Percentiles rank a stretch among this genome's conserved stretches.
These are phyloP conservation scores for Paramyrothecium sp. DNA, from an alignment of 2,329 filamentous ascomycete genomes.

Conservation along the genomic window DNA sequence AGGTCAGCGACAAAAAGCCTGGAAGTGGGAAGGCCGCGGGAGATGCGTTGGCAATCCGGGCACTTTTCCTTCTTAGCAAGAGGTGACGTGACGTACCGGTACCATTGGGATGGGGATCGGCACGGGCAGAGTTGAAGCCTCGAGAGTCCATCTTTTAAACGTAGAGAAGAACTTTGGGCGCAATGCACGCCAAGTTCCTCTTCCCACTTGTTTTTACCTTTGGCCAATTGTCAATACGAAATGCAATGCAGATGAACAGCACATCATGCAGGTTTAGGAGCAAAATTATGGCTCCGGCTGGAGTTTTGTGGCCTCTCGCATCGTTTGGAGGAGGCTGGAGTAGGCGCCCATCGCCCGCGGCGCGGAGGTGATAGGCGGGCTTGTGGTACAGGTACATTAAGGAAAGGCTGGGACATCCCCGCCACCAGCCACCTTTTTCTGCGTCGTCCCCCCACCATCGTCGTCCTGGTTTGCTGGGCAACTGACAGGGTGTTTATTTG, in stretches of 20 bases:
- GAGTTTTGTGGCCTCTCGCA: background rate
- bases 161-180: background rate
- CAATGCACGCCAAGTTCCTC: background rate
- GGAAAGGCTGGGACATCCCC: background rate
- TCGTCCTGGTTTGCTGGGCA: no score
- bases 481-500: no score
- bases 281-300: background rate
- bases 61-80: no score
- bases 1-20: background rate
- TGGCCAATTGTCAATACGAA: background rate
- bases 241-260: slow-evolving; percentile 1
- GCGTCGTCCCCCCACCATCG: no score
- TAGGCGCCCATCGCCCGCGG: background rate
- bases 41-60: no score
- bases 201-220: background rate
- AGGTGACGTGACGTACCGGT: background rate
- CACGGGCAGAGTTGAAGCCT: background rate
- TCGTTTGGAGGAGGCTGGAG: background rate
- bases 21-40: background rate
- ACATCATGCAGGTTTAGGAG: slow-evolving; percentile 6
- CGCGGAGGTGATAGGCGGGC: background rate
- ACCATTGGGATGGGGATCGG: background rate
- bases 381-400: background rate
- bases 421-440: background rate
- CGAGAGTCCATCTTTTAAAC: background rate